Evolutionary conservation across 2,329 filamentous ascomycete genomes (phyloP), one percentile per base, ranked within the genome.

Genomic region (Xylaria sp.): DNA sequence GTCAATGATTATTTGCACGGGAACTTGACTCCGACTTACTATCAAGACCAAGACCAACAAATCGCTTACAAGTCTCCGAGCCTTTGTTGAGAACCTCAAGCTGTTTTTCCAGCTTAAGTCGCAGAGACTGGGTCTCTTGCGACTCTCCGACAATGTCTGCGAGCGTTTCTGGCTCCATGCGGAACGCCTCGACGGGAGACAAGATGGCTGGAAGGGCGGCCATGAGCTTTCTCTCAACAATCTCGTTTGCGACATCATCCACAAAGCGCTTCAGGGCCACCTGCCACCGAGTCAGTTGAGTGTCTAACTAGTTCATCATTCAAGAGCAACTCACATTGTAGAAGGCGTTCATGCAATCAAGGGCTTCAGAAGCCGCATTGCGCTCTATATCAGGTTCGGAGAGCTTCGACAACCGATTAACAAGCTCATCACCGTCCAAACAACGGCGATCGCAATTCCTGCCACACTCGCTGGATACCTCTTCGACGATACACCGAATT

Each of bases 191-290:
- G 1, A 74, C 57, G 0, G 78, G 76, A 0, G 75, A 75, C 8
- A 80, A 68, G 11, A 80, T 76, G 18, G 69, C 64, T 4, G 65
- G 35, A 1, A 80, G 69, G 3, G 60, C 66, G 0, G 66, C 64
- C 18, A 79, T 59, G 6, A 79, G 70, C 47, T 75, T 73, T 2
- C 61, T 63, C 63, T 80, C 78, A 10, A 80, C 71, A 0, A 76
- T 73, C 59, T 79, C 69, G 16, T 76, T 69, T 7, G 76, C 71
- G 3, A 80, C 64, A 42, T 77, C 73, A 23, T 80, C 77, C 30
- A 78, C 62, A 59, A 80, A 76, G 0, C 73, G 72, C 63, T 77
- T 76, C 54, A 78, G 47, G 0, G 78, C 77, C 51, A 79, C 74
- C 78, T 80, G 23, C 23, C 23, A 23, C 23, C 23, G 23, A 23